These are phyloP conservation scores for Metschnikowia similis DNA, from an alignment of 805 yeast species.

Conservation along the genomic window DNA sequence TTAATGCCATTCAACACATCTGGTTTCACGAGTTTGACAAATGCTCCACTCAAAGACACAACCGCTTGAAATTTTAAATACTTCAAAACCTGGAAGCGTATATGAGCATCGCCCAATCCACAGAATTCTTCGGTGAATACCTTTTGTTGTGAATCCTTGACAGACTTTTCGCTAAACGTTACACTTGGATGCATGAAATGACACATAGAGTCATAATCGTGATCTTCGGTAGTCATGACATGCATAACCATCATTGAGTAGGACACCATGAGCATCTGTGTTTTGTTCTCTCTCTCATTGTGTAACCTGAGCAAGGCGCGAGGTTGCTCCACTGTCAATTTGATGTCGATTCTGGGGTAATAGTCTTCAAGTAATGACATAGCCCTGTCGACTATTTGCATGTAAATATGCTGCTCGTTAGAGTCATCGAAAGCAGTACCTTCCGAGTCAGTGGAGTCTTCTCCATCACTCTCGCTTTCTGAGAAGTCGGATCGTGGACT, in stretches of 20 bases:
- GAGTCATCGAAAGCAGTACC: neutral
- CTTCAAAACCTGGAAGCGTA: conserved; percentile 23
- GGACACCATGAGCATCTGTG: conserved; percentile 28
- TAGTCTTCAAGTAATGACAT: conserved; percentile 8
- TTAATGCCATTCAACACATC: conserved; percentile 30
- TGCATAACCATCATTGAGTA: conserved; percentile 35
- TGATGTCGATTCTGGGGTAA: conserved; percentile 14
- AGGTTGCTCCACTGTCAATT: conserved; percentile 16
- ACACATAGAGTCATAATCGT: conserved; percentile 33
- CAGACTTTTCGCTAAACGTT: conserved; percentile 25
- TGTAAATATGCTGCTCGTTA: neutral
- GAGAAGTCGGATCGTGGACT: neutral
- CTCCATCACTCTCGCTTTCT: conserved; percentile 8
- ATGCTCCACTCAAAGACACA: conserved; percentile 19
- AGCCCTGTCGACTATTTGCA: conserved; percentile 1
- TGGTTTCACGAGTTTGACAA: conserved; percentile 26
- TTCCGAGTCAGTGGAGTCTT: conserved; percentile 8
- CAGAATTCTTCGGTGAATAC: conserved; percentile 21
- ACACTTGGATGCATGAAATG: conserved; percentile 31
- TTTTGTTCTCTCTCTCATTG: conserved; percentile 15
- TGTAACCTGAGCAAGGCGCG: conserved; percentile 21
- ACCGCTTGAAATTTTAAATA: conserved; percentile 24
- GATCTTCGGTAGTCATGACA: conserved; percentile 25
- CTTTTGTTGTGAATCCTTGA: neutral
- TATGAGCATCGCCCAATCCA: conserved; percentile 16